Evolutionary conservation across 495 filamentous ascomycete species (phyloP), one percentile per base, ranked within the genome.

Genomic region (Pyronema omphalodes): DNA sequence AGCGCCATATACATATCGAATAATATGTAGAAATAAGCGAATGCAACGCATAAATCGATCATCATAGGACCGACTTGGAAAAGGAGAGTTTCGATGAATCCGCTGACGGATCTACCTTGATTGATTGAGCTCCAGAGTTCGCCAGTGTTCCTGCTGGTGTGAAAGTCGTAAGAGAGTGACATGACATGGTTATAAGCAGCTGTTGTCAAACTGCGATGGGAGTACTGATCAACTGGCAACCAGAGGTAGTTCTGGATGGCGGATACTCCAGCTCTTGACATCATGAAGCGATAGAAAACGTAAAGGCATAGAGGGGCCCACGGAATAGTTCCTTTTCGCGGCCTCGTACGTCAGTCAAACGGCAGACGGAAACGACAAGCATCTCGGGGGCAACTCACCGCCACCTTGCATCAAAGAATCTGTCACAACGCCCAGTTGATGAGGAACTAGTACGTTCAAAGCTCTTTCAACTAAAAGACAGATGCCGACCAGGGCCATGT

Each of bases 1-100:
- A 86, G 73, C 6, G 80, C 77, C 72, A 87, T 82, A 64, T 86
- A 88, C 3, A 77, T 69, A 50, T 82, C 82, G 58, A 87, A 86
- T 6, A 77, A 74, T 44, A 71, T 67, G 50, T 75, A 84, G 23
- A 89, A 71, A 60, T 86, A 86, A 17, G 68, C 70, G 40, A 83
- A 79, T 0, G 81, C 84, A 33, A 88, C 70, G 4, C 71, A 56
- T 44, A 89, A 70, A 68, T 91, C 84, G 51, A 82, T 71, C 19
- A 86, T 62, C 72, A 86, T 82, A 3, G 86, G 84, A 3, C 76
- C 61, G 4, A 85, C 70, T 18, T 75, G 70, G 61, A 87, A 86
- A 46, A 79, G 73, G 44, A 86, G 66, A 9, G 75, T 76, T 46
- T 86, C 78, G 19, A 84, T 68, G 48, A 88, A 70, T 55, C 74